Evolutionary conservation across 306 rosid species (phyloP).

Genomic region (Oxytropis ochrocephala): DNA sequence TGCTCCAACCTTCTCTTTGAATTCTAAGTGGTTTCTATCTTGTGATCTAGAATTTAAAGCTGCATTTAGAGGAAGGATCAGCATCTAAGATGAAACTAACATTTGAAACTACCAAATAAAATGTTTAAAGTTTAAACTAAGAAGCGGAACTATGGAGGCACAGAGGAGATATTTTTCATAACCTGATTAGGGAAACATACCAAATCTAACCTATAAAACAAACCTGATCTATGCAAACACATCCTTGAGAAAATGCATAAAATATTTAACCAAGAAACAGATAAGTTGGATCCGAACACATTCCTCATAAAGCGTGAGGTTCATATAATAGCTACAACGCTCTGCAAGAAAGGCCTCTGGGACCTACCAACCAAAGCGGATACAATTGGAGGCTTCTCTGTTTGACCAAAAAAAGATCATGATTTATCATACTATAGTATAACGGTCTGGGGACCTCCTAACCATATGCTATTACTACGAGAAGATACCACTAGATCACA

Average conservation of each 20-base stretch:
- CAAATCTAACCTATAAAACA: neutral
- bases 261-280: neutral
- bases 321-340: neutral
- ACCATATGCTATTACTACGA: neutral
- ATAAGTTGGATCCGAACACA: neutral
- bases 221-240: neutral
- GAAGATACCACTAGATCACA: neutral
- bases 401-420: conserved; percentile 1
- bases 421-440: neutral
- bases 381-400: neutral
- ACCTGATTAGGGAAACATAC: neutral
- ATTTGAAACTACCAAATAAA: neutral
- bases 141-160: neutral
- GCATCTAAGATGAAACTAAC: neutral
- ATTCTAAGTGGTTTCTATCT: conserved; percentile 29
- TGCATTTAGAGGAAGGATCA: conserved; percentile 22
- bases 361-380: neutral
- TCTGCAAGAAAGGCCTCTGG: neutral
- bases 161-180: neutral
- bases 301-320: neutral
- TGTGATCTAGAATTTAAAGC: conserved; percentile 34
- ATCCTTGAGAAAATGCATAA: neutral
- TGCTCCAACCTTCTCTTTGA: conserved; percentile 30
- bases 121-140: neutral
- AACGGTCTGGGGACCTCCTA: too few relatives aligned